Evolutionary conservation across 2,329 filamentous ascomycete genomes (phyloP).

Genomic region (Fusarium verticillioides): DNA sequence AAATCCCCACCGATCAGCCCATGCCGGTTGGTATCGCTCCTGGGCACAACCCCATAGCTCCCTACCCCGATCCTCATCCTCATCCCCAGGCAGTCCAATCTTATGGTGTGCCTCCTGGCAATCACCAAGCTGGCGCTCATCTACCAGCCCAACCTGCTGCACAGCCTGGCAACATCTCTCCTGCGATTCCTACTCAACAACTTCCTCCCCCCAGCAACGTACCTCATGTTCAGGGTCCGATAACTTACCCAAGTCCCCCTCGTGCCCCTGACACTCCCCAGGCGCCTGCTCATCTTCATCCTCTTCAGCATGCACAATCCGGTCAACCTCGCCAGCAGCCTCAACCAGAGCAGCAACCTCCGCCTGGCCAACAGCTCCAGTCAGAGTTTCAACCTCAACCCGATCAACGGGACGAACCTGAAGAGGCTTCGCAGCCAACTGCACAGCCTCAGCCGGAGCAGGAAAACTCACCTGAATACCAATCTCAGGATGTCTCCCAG

Average conservation of each 20-base stretch:
- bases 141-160: constrained; percentile 1
- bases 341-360: constrained; percentile 15
- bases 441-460: not conserved
- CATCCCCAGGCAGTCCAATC: constrained; percentile 5
- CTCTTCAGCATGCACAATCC: constrained; percentile 30
- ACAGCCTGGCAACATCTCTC: not conserved
- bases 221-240: not conserved
- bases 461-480: not conserved
- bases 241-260: constrained; percentile 40
- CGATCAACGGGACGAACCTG: not conserved
- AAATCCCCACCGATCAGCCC: constrained; percentile 14
- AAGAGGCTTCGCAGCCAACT: not conserved
- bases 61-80: constrained; percentile 5
- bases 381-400: not conserved
- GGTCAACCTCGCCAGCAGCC: constrained; percentile 2
- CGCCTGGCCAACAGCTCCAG: not conserved
- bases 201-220: not conserved
- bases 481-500: constrained; percentile 9
- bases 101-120: not conserved
- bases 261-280: constrained; percentile 24
- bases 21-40: constrained; percentile 8
- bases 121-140: not conserved
- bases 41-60: constrained; percentile 6
- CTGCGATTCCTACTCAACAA: not conserved
- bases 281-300: constrained; percentile 36